Conservation (phyloP, 352 stramenopile genomes). For the Blastocystis sp. region DNA sequence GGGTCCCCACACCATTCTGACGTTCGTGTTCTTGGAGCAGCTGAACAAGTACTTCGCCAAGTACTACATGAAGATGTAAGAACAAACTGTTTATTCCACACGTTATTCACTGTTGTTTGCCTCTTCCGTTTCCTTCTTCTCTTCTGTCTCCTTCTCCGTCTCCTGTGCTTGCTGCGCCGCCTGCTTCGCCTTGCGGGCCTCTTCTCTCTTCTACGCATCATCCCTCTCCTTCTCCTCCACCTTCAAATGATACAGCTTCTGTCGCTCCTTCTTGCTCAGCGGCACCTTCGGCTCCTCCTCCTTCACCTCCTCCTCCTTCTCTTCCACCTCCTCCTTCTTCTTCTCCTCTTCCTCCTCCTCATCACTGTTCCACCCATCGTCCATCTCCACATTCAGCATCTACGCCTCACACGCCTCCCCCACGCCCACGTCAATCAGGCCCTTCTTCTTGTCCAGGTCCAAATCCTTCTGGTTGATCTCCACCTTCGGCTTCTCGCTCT, state of each 20-base stretch:
- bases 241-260: constrained; percentile 13
- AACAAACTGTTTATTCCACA: too few species aligned
- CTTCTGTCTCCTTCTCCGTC: not conserved
- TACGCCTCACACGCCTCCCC: not conserved
- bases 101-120: too few species aligned
- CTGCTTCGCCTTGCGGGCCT: constrained; percentile 13
- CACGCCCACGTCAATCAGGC: constrained; percentile 26
- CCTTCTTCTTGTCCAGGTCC: constrained; percentile 45
- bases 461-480: constrained; percentile 58
- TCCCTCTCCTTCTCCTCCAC: not conserved
- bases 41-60: too few species aligned
- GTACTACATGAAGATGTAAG: too few species aligned
- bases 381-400: constrained; percentile 49
- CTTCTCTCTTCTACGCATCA: constrained; percentile 22
- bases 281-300: not conserved
- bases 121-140: not conserved
- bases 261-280: constrained; percentile 23
- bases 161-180: not conserved
- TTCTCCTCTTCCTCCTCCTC: constrained; percentile 8
- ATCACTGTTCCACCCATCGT: constrained; percentile 46
- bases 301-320: too few species aligned
- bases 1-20: too few species aligned
- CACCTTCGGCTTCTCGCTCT: constrained; percentile 22
- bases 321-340: constrained; percentile 8
- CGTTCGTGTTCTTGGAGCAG: too few species aligned